Evolutionary conservation across 1,284 basidiomycete species (phyloP).

Genomic region (Wolfiporia cocos): DNA sequence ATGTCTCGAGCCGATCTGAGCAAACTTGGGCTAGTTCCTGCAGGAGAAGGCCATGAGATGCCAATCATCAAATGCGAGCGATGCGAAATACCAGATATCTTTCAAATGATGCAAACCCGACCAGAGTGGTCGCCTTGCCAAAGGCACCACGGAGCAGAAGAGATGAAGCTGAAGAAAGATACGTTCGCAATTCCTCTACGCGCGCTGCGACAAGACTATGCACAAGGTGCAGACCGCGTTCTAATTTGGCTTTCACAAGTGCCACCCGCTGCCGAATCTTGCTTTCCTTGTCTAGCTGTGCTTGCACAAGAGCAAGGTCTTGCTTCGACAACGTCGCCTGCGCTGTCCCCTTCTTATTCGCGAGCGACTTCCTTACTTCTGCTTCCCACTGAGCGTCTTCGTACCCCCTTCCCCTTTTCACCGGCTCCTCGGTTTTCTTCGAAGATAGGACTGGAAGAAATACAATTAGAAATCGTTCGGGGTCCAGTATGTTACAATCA

Average conservation of each 20-base stretch:
- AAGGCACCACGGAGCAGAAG: conserved; percentile 65
- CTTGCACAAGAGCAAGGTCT: conserved; percentile 73
- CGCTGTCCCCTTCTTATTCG: conserved; percentile 56
- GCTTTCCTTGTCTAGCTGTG: conserved; percentile 77
- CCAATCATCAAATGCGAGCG: background rate
- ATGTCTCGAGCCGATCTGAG: conserved; percentile 65
- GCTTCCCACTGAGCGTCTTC: conserved; percentile 92
- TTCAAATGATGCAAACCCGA: conserved; percentile 59
- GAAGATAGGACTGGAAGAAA: conserved; percentile 55
- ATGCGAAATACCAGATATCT: conserved; percentile 63
- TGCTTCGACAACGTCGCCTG: conserved; percentile 68
- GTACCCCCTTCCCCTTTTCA: conserved; percentile 79
- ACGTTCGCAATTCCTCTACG: conserved; percentile 49
- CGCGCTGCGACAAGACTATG: conserved; percentile 55
- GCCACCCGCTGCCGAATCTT: conserved; percentile 57
- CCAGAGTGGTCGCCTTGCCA: conserved; percentile 46
- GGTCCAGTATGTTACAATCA: background rate
- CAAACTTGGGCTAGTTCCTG: conserved; percentile 61
- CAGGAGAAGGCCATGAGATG: background rate
- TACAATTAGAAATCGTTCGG: too few species aligned
- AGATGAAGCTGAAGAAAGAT: conserved; percentile 54
- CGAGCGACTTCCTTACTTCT: conserved; percentile 81
- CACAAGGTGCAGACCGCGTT: conserved; percentile 66
- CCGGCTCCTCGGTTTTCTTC: conserved; percentile 44
- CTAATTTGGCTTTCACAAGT: conserved; percentile 45